phyloP scores from a whole-genome alignment of 2,329 filamentous ascomycete genomes.

The Fusarium fujikuroi region DNA sequence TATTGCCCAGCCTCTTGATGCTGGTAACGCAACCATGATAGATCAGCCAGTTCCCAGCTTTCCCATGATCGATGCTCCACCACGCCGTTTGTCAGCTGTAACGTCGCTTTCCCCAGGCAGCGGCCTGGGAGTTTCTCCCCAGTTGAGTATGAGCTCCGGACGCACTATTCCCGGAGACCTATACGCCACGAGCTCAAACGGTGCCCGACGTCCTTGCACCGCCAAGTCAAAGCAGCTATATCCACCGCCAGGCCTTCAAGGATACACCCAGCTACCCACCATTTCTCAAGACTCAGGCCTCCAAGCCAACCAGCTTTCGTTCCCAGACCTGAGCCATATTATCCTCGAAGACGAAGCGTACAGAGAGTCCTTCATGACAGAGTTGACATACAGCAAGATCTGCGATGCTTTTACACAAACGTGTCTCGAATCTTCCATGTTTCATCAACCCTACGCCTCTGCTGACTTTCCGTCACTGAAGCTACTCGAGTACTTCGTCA shows the following conservation, averaged over 20 bases:
- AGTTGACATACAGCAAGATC: slow-evolving; percentile 17
- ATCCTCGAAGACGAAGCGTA: neutral
- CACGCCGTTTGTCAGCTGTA: neutral
- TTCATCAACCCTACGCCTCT: neutral
- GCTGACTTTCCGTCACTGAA: slow-evolving; percentile 40
- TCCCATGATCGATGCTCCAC: neutral
- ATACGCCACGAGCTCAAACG: slow-evolving; percentile 35
- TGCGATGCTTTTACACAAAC: neutral
- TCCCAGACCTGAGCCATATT: slow-evolving; percentile 4
- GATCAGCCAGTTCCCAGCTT: neutral
- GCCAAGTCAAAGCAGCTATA: slow-evolving; percentile 15
- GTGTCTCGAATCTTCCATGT: slow-evolving; percentile 12
- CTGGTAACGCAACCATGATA: neutral
- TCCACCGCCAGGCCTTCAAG: neutral
- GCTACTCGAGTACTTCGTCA: slow-evolving; percentile 47
- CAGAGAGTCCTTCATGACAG: neutral
- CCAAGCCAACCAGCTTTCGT: neutral
- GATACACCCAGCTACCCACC: neutral
- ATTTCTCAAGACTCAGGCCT: neutral
- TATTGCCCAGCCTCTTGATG: neutral
- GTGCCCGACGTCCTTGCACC: slow-evolving; percentile 31
- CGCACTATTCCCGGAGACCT: slow-evolving; percentile 10
- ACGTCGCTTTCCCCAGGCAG: slow-evolving; percentile 2
- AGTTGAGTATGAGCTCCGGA: slow-evolving; percentile 7
- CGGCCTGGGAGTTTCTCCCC: neutral